Conservation (phyloP, 75 land plant genomes). For the Picea glauca region DNA sequence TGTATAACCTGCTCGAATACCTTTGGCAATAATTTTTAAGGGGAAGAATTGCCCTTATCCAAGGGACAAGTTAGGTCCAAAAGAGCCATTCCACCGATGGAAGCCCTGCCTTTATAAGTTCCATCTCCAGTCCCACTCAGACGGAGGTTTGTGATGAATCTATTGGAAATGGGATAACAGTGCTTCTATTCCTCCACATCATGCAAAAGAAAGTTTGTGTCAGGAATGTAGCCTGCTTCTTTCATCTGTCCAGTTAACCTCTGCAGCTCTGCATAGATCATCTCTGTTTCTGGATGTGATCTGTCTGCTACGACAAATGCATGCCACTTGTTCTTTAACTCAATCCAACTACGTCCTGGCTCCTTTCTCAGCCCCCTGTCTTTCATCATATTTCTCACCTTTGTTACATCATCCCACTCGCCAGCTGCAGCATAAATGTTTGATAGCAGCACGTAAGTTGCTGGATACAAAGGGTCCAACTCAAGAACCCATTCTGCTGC, state of each 20-base stretch:
- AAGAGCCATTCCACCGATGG: too few species aligned
- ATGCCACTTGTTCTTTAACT: background rate
- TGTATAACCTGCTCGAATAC: too few species aligned
- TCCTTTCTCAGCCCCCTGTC: background rate
- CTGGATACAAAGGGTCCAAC: background rate
- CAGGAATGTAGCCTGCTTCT: slow-evolving; percentile 13
- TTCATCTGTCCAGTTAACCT: background rate
- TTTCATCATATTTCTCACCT: background rate
- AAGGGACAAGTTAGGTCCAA: too few species aligned
- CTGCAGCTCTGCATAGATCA: background rate
- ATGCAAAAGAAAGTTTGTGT: slow-evolving; percentile 4
- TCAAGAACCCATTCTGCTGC: background rate
- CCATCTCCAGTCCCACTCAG: too few species aligned
- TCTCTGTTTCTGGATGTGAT: background rate
- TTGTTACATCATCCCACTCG: background rate
- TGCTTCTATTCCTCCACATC: background rate
- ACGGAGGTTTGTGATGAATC: too few species aligned
- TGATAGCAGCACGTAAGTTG: background rate
- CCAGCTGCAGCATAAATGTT: slow-evolving; percentile 3
- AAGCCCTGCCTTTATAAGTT: too few species aligned
- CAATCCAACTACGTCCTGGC: background rate
- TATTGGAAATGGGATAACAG: too few species aligned
- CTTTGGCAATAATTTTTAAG: too few species aligned
- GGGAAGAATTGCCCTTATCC: too few species aligned
- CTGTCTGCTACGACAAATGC: background rate